Evolutionary conservation across 495 filamentous ascomycete genomes (phyloP).

Genomic region (Neurospora sp.): DNA sequence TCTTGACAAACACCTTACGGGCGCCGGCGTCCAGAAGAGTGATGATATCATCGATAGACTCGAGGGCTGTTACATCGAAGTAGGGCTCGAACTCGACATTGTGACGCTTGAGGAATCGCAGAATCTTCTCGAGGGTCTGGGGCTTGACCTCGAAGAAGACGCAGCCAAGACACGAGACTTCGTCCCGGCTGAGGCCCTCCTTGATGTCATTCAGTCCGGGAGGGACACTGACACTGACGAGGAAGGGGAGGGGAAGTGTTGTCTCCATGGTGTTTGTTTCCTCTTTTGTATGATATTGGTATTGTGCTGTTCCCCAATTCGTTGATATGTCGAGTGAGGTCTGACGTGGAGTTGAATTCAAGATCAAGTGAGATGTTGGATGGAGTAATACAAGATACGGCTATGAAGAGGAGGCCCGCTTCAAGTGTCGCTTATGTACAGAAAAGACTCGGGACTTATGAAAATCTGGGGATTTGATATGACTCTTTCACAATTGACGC

Average conservation of each 20-base stretch:
- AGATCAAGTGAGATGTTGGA: background rate
- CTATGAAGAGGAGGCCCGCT: background rate
- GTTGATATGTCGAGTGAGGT: background rate
- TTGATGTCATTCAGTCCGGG: conserved; percentile 36
- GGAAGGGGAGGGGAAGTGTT: conserved; percentile 44
- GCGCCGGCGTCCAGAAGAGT: conserved; percentile 79
- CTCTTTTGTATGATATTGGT: background rate
- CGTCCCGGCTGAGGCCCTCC: conserved; percentile 51
- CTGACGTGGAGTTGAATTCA: background rate
- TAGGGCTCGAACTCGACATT: conserved; percentile 57
- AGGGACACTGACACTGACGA: conserved; percentile 47
- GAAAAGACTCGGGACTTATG: background rate
- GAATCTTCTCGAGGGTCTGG: conserved; percentile 47
- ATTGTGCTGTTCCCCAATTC: background rate
- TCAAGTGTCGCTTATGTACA: background rate
- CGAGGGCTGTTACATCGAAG: conserved; percentile 65
- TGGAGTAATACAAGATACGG: background rate
- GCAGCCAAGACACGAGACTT: conserved; percentile 68
- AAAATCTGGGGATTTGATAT: background rate
- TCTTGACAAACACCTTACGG: conserved; percentile 71
- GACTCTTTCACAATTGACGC: background rate
- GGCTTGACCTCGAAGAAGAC: conserved; percentile 59
- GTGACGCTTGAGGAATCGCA: conserved; percentile 57
- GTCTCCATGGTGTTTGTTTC: conserved; percentile 36
- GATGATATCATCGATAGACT: conserved; percentile 58